These are phyloP conservation scores for Neoscytalidium dimidiatum DNA, from an alignment of 2,329 filamentous ascomycete species.

Conservation along the genomic window DNA sequence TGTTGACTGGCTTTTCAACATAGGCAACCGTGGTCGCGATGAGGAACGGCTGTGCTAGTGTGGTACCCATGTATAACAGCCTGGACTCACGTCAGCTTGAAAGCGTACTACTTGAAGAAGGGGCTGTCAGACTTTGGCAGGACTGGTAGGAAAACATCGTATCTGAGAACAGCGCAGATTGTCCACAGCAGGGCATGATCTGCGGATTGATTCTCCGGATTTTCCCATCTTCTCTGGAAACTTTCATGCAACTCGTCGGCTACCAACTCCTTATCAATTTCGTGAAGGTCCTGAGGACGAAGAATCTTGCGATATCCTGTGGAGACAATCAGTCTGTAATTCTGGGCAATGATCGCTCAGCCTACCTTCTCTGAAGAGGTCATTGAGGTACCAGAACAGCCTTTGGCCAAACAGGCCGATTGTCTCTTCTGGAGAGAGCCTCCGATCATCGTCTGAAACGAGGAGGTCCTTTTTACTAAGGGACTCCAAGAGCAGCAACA, in stretches of 20 bases:
- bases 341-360: background rate
- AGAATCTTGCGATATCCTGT: constrained; percentile 27
- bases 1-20: constrained; percentile 22
- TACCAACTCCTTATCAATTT: constrained; percentile 29
- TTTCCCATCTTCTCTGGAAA: constrained; percentile 26
- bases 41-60: constrained; percentile 28
- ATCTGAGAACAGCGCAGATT: constrained; percentile 21
- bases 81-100: background rate
- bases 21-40: constrained; percentile 28
- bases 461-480: constrained; percentile 28
- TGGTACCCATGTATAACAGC: background rate
- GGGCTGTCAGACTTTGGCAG: constrained; percentile 24
- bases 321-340: constrained; percentile 3
- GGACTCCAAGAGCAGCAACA: constrained; percentile 26
- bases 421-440: constrained; percentile 37
- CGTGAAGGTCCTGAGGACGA: constrained; percentile 27
- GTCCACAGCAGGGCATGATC: background rate
- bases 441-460: constrained; percentile 23
- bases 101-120: background rate
- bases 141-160: constrained; percentile 27
- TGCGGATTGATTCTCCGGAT: constrained; percentile 14
- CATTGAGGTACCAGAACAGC: constrained; percentile 40
- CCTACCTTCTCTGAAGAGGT: constrained; percentile 30
- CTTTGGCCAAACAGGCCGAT: constrained; percentile 39
- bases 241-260: constrained; percentile 23